phyloP scores from a whole-genome alignment of 805 yeast species.

The Candida endomychidarum region DNA sequence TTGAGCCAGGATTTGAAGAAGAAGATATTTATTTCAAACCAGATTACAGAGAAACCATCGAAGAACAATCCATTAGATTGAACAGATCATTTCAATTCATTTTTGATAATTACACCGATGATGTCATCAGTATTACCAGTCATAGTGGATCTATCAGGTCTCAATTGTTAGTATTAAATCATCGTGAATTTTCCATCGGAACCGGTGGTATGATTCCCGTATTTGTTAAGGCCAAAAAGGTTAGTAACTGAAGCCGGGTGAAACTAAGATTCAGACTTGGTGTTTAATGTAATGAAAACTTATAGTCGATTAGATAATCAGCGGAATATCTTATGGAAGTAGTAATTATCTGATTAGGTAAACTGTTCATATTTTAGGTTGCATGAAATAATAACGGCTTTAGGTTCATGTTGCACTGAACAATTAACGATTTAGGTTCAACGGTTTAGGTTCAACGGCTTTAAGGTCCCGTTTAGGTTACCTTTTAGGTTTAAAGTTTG shows the following conservation, averaged over 20 bases:
- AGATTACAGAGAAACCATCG: slow-evolving; percentile 40
- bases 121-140: slow-evolving; percentile 43
- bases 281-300: background rate
- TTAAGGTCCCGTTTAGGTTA: too few relatives aligned
- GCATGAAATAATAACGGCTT: too few relatives aligned
- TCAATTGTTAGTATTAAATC: slow-evolving; percentile 47
- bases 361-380: too few relatives aligned
- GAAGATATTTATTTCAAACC: slow-evolving; percentile 43
- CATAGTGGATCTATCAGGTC: slow-evolving; percentile 54
- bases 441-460: too few relatives aligned
- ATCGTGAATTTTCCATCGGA: slow-evolving; percentile 47
- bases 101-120: slow-evolving; percentile 25
- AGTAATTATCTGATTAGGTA: too few relatives aligned
- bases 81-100: slow-evolving; percentile 38
- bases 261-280: background rate
- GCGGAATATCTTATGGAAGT: too few relatives aligned
- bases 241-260: too few relatives aligned
- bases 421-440: too few relatives aligned
- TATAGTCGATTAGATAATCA: too few relatives aligned
- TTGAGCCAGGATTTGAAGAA: slow-evolving; percentile 48
- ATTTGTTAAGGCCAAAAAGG: slow-evolving; percentile 43
- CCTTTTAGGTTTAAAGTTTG: too few relatives aligned
- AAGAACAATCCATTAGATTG: slow-evolving; percentile 38
- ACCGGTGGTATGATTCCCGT: slow-evolving; percentile 62
- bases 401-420: too few relatives aligned